Base-by-base conservation (phyloP, 2,329 filamentous ascomycete genomes). In the Hypoxylon sp. region DNA sequence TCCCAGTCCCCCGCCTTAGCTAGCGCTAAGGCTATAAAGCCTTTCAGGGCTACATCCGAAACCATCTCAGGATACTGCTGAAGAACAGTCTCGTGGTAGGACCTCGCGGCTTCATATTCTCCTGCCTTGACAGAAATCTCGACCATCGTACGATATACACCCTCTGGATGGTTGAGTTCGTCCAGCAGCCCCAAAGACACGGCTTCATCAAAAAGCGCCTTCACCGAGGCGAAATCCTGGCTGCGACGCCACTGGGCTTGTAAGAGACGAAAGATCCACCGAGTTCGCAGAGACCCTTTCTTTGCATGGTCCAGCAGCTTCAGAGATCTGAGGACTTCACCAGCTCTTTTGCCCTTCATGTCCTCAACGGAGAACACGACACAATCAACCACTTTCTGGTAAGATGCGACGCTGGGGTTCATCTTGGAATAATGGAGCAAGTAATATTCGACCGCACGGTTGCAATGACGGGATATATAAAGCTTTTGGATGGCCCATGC, bases 1-100 rank as follows among this genome's bases (percentile, higher is more conserved):
- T 75, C 75, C 83, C 83, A 85, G 59, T 84, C 78, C 35, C 80
- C 82, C 10, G 66, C 61, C 56, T 77, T 78, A 14, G 83, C 83
- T 62, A 79, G 76, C 22, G 74, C 70, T 25, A 79, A 69, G 1
- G 81, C 80, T 42, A 84, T 74, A 10, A 79, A 75, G 2, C 79
- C 81, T 7, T 77, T 75, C 8, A 84, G 62, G n/a, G 77, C 72
- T 14, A 81, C 71, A 51, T 83, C 77, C 1, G 64, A 66, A 4
- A 66, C 66, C 44, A 79, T 73, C 0, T 67, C 37, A 1, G 79
- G 77, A 22, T 78, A 68, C 6, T 73, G 57, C 1, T 62, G 50
- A 1, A 78, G 61, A 6, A 79, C 71, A n/a, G 74, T 68, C 1
- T 74, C 61, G 13, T 78, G 76, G 35, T 79, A 79, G 0, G 60